Base-by-base conservation (phyloP, 352 stramenopile genomes). In the Thalassiosira sp. region DNA sequence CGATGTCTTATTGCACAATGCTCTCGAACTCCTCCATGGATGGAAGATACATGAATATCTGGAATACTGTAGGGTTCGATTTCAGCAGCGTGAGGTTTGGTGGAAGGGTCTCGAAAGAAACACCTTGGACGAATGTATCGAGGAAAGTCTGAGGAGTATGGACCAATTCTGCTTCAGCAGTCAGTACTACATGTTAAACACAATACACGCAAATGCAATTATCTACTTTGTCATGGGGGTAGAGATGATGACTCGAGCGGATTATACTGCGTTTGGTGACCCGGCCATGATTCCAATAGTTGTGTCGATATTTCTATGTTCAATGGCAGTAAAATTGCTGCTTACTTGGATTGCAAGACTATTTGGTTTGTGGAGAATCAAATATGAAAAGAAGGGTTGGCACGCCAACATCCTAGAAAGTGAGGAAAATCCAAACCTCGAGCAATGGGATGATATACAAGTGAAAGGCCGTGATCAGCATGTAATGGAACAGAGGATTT, bases 1-100 rank as follows among this genome's bases (percentile, higher is more conserved):
- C 5, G 96, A 98, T 73, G 91, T 98, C 3, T 97, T 98, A 71
- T 93, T 98, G 33, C 92, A 98, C 27, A 95, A 97, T 72, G 89
- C 95, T 2, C 89, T 98, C n/a, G 96, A 98, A 85, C 91, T 98
- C 16, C 98, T 98, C 73, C 94, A 98, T 68, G 96, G 95, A 35
- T 98, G 96, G 96, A 98, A 98, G 78, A 95, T 98, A 3, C 97
- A 98, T 64, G 96, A 98, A 68, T 98, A 99, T 57, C 89, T 98
- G 5, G 92, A 98, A 13, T 99, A 98, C 74, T 97, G 94, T 18
- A 91, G 93, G 3, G 98, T 98, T 65, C 90, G 95, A 13, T 98
- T 98, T 79, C 76, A 97, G 7, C 95, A 98, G 82, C 93, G 96
- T 15, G 96, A 98, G 74, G 91, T 95, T 58, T 94, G 94, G 25